Base-by-base conservation (phyloP, 1,139 yeast species). In the Debaryomycetaceae sp. region DNA sequence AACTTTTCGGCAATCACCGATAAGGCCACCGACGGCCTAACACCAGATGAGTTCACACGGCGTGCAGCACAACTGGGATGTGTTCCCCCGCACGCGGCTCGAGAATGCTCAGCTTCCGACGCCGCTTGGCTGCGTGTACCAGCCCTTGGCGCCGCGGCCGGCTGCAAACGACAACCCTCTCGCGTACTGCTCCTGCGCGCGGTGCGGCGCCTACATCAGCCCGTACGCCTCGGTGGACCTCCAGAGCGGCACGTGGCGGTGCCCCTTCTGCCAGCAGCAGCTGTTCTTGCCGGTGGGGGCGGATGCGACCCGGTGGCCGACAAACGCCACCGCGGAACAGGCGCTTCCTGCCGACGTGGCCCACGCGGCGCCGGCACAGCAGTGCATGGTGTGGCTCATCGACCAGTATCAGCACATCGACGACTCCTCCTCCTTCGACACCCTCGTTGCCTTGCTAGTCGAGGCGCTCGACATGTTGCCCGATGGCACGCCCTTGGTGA, bases 21-120 rank as follows among this genome's bases (percentile, higher is more conserved):
- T n/a, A n/a, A n/a, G n/a, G n/a, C n/a, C n/a, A n/a, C n/a, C n/a
- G n/a, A n/a, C n/a, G n/a, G n/a, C n/a, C n/a, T n/a, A n/a, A n/a
- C n/a, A n/a, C n/a, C n/a, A n/a, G n/a, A n/a, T n/a, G n/a, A n/a
- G n/a, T n/a, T 12, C 28, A 9, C n/a, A 54, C 29, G 66, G 67
- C 16, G 59, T 64, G 19, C 56, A 67, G 25, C 75, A 75, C 61
- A 75, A 75, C 43, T 76, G 80, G 81, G 71, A 75, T 45, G 58
- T 71, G 2, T 66, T 76, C 41, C 71, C 72, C 1, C 50, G 58
- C 15, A 65, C 71, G 0, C 46, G 66, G 22, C 43, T 62, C 6
- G 71, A 65, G 36, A 58, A 53, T 6, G 45, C 58, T 0, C 55
- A 47, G 18, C 37, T 63, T 26, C 49, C 56, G 38, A 48, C 61